Base-by-base conservation (phyloP, 2,329 filamentous ascomycete genomes). In the Penicillium aurantiogriseum region DNA sequence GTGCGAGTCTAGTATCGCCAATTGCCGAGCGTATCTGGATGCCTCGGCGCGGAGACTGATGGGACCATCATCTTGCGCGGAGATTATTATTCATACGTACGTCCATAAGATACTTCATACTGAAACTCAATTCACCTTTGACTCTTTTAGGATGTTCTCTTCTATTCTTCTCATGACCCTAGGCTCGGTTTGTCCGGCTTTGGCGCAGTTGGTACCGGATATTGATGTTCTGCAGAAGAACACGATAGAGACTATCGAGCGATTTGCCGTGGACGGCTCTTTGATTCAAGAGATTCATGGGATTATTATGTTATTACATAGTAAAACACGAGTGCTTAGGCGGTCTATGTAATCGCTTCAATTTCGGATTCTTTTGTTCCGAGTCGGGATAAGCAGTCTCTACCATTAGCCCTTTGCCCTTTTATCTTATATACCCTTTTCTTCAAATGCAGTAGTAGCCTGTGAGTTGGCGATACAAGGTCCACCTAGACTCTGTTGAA, bases 81-180 rank as follows among this genome's bases (percentile, higher is more conserved):
- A 54, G 11, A 54, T 54, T 8, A 49, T 54, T n/a, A 49, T 54
- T 35, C 52, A 54, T 42, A 54, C 52, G 52, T 54, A 49, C 5
- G n/a, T 38, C 8, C 8, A 35, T 15, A 6, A 17, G 1, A 21
- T 17, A 13, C 13, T 25, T 15, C 5, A 10, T 29, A 4, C 33
- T 25, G 2, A 3, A 17, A 10, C 3, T n/a, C 8, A 31, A 9
- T 31, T 55, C 10, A 44, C 11, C 5, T 7, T 13, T 44, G 7
- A 8, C 17, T 39, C 2, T 43, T 25, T 11, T 17, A 56, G 53
- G 7, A 56, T 56, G 53, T 51, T 56, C 23, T 56, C 53, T 45
- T 56, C 53, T 15, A 45, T 56, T 15, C 21, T 51, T 21, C 53
- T 56, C n/a, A 25, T 56, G n/a, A 51, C 46, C 17, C 23, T 56